These are phyloP conservation scores for Firmiana major DNA, from an alignment of 345 rosid genomes.

Conservation along the genomic window DNA sequence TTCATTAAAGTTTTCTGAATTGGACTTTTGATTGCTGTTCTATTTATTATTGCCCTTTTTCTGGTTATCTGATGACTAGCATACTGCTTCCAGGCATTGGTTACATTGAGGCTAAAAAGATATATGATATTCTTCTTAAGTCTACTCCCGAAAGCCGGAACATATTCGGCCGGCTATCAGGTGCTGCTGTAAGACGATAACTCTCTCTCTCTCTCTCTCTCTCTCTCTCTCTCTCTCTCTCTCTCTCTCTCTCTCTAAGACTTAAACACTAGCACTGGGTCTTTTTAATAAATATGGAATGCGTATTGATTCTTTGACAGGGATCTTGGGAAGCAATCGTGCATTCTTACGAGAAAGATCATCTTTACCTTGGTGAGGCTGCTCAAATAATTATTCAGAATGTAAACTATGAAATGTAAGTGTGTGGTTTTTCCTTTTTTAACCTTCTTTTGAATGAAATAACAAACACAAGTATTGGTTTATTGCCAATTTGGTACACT, in stretches of 20 bases:
- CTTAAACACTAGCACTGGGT: not conserved
- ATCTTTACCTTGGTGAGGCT: slow-evolving; percentile 89
- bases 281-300: not conserved
- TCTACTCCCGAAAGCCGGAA: slow-evolving; percentile 78
- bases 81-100: slow-evolving; percentile 52
- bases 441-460: slow-evolving; percentile 3
- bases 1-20: not conserved
- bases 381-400: slow-evolving; percentile 87
- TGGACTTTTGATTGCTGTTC: not conserved
- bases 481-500: not conserved
- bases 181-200: slow-evolving; percentile 69
- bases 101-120: slow-evolving; percentile 75
- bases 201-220: slow-evolving; percentile 16
- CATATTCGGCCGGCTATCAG: slow-evolving; percentile 90
- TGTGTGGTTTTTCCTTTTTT: slow-evolving; percentile 7
- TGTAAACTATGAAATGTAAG: slow-evolving; percentile 96
- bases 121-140: slow-evolving; percentile 70
- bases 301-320: slow-evolving; percentile 29
- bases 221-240: not conserved
- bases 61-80: slow-evolving; percentile 20
- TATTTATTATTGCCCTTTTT: not conserved
- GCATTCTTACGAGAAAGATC: slow-evolving; percentile 77
- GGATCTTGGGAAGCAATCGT: slow-evolving; percentile 91
- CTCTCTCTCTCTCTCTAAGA: not conserved
- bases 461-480: not conserved